Evolutionary conservation across 2,329 filamentous ascomycete genomes (phyloP), one percentile per base, ranked within the genome.

Genomic region (Bipolaris zeicola): DNA sequence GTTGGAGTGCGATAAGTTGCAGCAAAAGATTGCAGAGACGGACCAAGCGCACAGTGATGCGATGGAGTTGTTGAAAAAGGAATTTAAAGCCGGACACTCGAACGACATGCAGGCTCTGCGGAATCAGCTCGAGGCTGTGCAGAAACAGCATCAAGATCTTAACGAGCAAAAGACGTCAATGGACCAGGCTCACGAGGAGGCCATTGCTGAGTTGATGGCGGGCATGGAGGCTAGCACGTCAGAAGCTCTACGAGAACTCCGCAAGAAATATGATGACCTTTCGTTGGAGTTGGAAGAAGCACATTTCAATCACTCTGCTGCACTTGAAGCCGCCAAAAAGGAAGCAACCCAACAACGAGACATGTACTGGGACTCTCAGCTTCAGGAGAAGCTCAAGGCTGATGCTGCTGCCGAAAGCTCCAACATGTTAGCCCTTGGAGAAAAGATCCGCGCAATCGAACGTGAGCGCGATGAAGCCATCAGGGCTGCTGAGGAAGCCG

Each of bases 201-300:
- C 72, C 11, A 74, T 76, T n/a, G 63, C 67, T 6, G 72, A 74
- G 50, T 55, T 76, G 3, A 75, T 72, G 68, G 38, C 61, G 1
- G 67, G 67, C 39, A 75, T 76, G 72, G 70, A 75, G 50, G 62
- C 68, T 10, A 72, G 69, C 44, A 67, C 69, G 24, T 59, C 62
- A 3, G 71, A 75, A 36, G 70, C 72, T 16, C 65, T 74, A 1
- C 67, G 72, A 46, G 68, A 73, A 37, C 39, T 76, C 28, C 71
- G 72, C 48, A 70, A 69, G 57, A 73, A 75, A 46, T 67, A 71
- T 41, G 69, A 75, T 38, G 65, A 61, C 5, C 62, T 75, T 5
- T 42, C 55, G 1, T 59, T 62, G 24, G 50, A 70, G 20, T 37
- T 71, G 2, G 65, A 72, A 43, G 57, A 56, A 8, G 45, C 50